These are phyloP conservation scores for Aureobasidium sp. DNA, from an alignment of 2,329 filamentous ascomycete genomes.

Conservation along the genomic window DNA sequence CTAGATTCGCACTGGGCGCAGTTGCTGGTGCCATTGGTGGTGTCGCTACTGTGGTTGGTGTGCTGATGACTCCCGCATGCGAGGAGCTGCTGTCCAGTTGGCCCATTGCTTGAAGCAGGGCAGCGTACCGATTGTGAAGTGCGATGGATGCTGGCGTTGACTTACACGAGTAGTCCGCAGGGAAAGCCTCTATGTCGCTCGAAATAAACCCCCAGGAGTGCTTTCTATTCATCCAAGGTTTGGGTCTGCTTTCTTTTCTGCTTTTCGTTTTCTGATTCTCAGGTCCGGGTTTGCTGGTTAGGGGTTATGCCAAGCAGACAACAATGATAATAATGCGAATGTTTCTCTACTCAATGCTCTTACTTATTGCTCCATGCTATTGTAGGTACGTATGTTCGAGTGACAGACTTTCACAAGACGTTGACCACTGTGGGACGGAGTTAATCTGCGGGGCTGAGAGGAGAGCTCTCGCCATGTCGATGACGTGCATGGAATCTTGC, in stretches of 20 bases:
- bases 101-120: background rate
- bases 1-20: background rate
- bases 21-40: background rate
- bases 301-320: background rate
- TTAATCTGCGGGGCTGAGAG: background rate
- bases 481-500: background rate
- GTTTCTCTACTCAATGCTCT: background rate
- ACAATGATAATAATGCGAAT: background rate
- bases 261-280: background rate
- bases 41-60: background rate
- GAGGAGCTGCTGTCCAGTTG: background rate
- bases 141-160: background rate
- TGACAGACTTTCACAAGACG: no score
- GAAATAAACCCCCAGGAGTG: background rate
- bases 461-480: background rate
- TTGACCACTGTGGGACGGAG: background rate
- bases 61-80: slow-evolving; percentile 5
- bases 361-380: no score
- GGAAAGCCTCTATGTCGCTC: background rate
- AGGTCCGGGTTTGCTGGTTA: background rate
- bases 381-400: no score
- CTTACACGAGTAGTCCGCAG: background rate
- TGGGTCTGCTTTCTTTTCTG: background rate
- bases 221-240: background rate
- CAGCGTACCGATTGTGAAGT: background rate